Base-by-base conservation (phyloP, 306 rosid species). In the Prunus mira region DNA sequence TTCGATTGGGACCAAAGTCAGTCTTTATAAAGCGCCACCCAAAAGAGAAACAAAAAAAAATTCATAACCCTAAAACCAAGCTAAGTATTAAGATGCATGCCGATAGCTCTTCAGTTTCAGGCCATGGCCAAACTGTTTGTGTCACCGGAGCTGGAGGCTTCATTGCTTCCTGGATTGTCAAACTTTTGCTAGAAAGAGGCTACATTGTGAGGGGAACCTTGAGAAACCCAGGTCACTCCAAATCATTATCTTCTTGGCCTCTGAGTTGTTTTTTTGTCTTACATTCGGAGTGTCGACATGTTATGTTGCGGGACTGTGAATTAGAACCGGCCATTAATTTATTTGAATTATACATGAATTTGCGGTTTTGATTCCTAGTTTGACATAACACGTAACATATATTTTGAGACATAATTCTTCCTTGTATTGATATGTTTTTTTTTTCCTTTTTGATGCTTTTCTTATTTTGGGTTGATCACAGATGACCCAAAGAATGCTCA, bases 71-170 rank as follows among this genome's bases (percentile, higher is more conserved):
- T 3, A 27, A 62, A 25, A n/a, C 49, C 3, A 58, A 58, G 54
- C 25, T 7, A 13, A 34, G 17, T 28, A 22, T 24, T 3, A 80
- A 70, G 47, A 93, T 91, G 98, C 88, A 86, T 19, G 54, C 65
- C 24, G 78, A 78, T 60, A 67, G 61, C 6, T n/a, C 86, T 8
- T 49, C 78, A 13, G 61, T 46, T 80, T 64, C 85, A 30, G 79
- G 82, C 66, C 10, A 19, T 12, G 86, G 85, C 19, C 84, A 89
- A 79, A 95, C 86, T 11, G 85, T 95, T 9, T 92, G 97, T 58
- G 97, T 95, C 77, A 92, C 99, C 54, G 97, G 99, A 4, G 97
- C 99, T 18, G 97, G 93, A 2, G 99, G 99, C 24, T 95, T 90
- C 85, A 92, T 95, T 60, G 99, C 97, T 17, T 92, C 99, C 13